phyloP scores from a whole-genome alignment of 345 rosid genomes.

The Firmiana major region DNA sequence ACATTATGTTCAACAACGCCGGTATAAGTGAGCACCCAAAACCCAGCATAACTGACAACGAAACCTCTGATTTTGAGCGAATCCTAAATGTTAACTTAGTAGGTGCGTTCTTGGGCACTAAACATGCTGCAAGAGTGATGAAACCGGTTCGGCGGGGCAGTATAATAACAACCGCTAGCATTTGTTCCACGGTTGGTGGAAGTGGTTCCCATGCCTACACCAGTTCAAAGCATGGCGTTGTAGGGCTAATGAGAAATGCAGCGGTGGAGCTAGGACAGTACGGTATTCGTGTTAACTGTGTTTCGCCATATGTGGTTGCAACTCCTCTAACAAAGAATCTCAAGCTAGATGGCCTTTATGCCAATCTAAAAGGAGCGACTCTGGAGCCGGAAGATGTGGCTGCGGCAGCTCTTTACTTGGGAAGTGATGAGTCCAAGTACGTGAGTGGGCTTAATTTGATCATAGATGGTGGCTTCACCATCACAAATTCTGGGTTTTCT shows the following conservation, averaged over 20 bases:
- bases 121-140: conserved; percentile 43
- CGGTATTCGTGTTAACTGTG: conserved; percentile 27
- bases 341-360: neutral
- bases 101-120: conserved; percentile 30
- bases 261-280: conserved; percentile 22
- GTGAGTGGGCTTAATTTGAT: conserved; percentile 15
- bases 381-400: conserved; percentile 9
- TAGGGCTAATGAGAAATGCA: conserved; percentile 23
- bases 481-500: too few species aligned
- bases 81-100: conserved; percentile 21
- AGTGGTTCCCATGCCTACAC: conserved; percentile 21
- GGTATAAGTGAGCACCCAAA: neutral
- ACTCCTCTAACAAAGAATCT: neutral
- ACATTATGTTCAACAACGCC: conserved; percentile 14
- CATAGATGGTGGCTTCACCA: conserved; percentile 11
- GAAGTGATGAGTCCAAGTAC: conserved; percentile 16
- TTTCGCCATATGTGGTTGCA: conserved; percentile 14
- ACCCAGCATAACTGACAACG: conserved; percentile 20
- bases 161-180: conserved; percentile 15
- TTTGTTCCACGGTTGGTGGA: conserved; percentile 13
- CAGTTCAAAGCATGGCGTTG: conserved; percentile 25
- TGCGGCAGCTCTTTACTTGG: conserved; percentile 11
- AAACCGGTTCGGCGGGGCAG: conserved; percentile 13
- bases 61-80: conserved; percentile 22
- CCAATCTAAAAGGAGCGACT: conserved; percentile 10